These are phyloP conservation scores for Candida piceae DNA, from an alignment of 805 yeast species.

Conservation along the genomic window DNA sequence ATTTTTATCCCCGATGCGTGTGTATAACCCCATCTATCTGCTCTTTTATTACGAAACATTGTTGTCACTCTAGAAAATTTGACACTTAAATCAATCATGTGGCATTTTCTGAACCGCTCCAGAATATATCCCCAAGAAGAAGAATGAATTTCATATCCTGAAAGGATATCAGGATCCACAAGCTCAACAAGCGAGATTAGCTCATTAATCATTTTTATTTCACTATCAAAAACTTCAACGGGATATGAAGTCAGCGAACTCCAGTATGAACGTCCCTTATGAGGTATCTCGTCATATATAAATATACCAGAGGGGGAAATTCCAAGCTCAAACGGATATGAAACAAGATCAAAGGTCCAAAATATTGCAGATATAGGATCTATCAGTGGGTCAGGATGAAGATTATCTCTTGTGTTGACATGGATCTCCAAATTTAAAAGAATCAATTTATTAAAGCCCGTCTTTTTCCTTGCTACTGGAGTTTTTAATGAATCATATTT, in stretches of 20 bases:
- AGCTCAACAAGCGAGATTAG: constrained; percentile 51
- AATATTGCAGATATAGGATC: constrained; percentile 59
- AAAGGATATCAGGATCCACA: constrained; percentile 81
- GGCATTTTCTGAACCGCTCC: constrained; percentile 48
- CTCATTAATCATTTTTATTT: constrained; percentile 51
- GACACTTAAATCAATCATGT: constrained; percentile 49
- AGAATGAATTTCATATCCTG: constrained; percentile 79
- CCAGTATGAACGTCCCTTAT: constrained; percentile 7
- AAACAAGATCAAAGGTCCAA: constrained; percentile 54
- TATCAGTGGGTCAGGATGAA: constrained; percentile 56
- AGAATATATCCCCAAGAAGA: constrained; percentile 87
- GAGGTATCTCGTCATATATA: constrained; percentile 10
- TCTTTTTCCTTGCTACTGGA: constrained; percentile 28
- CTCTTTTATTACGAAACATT: constrained; percentile 46
- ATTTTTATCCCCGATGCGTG: constrained; percentile 67
- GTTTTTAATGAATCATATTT: constrained; percentile 33
- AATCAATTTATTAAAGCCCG: constrained; percentile 43
- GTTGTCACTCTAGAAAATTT: constrained; percentile 55
- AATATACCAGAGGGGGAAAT: constrained; percentile 35
- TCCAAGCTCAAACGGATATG: constrained; percentile 30
- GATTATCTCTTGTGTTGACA: constrained; percentile 45
- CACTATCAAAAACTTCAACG: constrained; percentile 43
- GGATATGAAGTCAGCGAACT: constrained; percentile 20
- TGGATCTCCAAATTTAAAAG: constrained; percentile 67
- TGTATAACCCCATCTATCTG: constrained; percentile 76